These are phyloP conservation scores for Colletotrichum sp. DNA, from an alignment of 2,329 filamentous ascomycete species.

Conservation along the genomic window DNA sequence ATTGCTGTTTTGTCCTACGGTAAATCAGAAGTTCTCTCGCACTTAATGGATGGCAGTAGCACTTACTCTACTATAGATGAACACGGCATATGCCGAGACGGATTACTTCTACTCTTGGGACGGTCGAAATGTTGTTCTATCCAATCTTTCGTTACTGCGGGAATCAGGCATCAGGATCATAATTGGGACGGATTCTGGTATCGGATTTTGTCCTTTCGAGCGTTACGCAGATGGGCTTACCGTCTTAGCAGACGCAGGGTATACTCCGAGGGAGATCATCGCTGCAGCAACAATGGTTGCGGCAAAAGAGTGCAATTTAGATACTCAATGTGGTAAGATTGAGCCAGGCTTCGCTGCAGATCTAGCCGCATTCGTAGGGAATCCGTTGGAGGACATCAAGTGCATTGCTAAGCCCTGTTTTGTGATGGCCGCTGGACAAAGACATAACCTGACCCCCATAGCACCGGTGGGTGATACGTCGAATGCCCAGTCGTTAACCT, in stretches of 20 bases:
- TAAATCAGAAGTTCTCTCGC: not conserved
- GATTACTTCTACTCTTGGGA: not conserved
- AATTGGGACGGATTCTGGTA: not conserved
- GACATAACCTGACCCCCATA: not conserved
- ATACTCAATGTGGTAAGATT: not conserved
- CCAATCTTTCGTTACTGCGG: not conserved
- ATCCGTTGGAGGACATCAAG: not conserved
- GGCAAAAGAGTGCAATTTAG: not conserved
- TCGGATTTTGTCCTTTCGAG: not conserved
- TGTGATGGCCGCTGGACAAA: not conserved
- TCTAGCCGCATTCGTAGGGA: not conserved
- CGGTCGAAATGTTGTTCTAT: not conserved
- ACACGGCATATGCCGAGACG: not conserved
- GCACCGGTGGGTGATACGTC: not conserved
- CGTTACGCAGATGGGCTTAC: not conserved
- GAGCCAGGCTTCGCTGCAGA: not conserved
- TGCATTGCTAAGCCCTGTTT: not conserved
- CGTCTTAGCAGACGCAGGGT: not conserved
- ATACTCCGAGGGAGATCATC: not conserved
- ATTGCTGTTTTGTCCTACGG: not conserved
- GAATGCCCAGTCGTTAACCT: not conserved
- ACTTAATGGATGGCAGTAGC: accelerated
- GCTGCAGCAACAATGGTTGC: not conserved
- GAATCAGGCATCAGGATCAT: not conserved
- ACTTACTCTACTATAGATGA: not conserved